phyloP scores from a whole-genome alignment of 306 rosid genomes.

The Fagus sylvatica region DNA sequence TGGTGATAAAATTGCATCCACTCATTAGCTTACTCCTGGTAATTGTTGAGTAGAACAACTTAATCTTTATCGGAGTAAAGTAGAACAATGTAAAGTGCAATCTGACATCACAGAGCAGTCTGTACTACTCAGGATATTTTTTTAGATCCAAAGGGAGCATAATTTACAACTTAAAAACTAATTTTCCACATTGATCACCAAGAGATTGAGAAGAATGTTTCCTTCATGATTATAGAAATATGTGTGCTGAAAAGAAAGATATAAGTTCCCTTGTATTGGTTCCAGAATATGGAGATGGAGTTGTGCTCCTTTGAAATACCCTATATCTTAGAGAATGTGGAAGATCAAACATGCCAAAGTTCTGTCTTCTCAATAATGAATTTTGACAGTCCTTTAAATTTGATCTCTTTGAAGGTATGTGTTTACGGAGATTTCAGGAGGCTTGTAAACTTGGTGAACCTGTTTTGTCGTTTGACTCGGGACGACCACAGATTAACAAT shows the following conservation, averaged over 20 bases:
- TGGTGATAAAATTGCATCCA: neutral
- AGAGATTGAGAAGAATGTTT: neutral
- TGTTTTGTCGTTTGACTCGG: conserved; percentile 49
- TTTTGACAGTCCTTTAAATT: conserved; percentile 31
- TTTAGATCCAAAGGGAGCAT: neutral
- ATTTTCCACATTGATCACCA: neutral
- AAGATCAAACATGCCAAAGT: neutral
- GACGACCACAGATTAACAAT: conserved; percentile 57
- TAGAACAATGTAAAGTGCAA: neutral
- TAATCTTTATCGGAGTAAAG: neutral
- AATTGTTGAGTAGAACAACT: neutral
- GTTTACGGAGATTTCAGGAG: conserved; percentile 75
- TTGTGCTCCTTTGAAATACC: neutral
- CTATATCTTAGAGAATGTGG: neutral
- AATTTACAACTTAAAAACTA: neutral
- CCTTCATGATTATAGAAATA: neutral
- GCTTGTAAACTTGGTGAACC: conserved; percentile 73
- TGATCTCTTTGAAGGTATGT: conserved; percentile 72
- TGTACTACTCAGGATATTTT: neutral
- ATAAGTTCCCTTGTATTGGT: conserved; percentile 7
- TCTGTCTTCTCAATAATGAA: neutral
- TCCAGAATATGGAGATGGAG: neutral
- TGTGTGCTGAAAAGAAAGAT: conserved; percentile 16
- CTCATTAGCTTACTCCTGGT: neutral
- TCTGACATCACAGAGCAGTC: neutral